These are phyloP conservation scores for Petrea volubilis DNA, from an alignment of 257 asterid genomes.

Conservation along the genomic window DNA sequence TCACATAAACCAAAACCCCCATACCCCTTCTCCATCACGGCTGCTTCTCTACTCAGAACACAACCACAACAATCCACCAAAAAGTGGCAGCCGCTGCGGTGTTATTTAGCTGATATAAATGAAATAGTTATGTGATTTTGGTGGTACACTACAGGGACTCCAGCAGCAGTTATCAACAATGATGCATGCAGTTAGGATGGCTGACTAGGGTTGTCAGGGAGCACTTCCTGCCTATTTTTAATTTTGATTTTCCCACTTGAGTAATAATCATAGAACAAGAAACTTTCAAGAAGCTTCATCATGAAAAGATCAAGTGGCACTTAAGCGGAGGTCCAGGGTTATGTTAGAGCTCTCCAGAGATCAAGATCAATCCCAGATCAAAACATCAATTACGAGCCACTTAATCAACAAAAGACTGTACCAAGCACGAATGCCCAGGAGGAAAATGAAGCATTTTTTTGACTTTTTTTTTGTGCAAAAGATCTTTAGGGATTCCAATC, in stretches of 20 bases:
- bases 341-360: background rate
- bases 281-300: background rate
- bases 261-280: background rate
- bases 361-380: background rate
- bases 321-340: background rate
- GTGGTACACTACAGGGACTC: background rate
- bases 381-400: slow-evolving; percentile 10
- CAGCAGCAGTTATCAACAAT: background rate
- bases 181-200: background rate
- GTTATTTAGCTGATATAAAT: background rate
- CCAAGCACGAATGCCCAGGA: background rate
- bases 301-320: background rate
- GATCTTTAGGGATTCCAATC: no score
- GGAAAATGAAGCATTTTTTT: background rate
- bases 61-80: background rate
- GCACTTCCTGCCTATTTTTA: background rate
- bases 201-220: background rate
- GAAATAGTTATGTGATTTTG: background rate
- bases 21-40: background rate
- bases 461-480: no score
- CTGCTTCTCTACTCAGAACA: background rate
- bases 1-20: no score
- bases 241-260: background rate
- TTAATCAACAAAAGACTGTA: slow-evolving; percentile 6
- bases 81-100: background rate